Conservation (phyloP, 2,329 filamentous ascomycete genomes). For the Xylaria sp. region DNA sequence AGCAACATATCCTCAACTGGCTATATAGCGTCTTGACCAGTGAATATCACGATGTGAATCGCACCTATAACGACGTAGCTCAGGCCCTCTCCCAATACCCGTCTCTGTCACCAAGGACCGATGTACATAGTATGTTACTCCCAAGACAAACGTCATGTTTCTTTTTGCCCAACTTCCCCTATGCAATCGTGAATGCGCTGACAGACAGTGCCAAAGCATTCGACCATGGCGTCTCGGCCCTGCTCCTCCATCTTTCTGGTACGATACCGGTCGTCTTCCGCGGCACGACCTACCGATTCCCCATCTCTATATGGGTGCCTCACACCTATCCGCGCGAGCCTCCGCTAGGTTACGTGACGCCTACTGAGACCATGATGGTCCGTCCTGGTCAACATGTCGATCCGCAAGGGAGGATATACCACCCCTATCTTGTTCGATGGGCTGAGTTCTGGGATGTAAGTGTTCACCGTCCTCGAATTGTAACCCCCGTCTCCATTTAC, state of each 20-base stretch:
- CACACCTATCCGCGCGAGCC: constrained; percentile 86
- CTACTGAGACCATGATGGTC: constrained; percentile 86
- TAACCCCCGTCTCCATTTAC: neutral
- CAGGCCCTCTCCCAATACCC: constrained; percentile 80
- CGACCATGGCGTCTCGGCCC: constrained; percentile 82
- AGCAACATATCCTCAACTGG: constrained; percentile 92
- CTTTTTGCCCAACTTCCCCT: neutral
- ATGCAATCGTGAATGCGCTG: constrained; percentile 4
- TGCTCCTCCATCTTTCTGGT: constrained; percentile 84
- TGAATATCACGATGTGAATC: constrained; percentile 91
- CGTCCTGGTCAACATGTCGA: constrained; percentile 94
- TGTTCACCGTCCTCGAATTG: constrained; percentile 34
- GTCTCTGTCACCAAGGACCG: constrained; percentile 82
- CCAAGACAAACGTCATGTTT: neutral
- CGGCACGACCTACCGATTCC: constrained; percentile 87
- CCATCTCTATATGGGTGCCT: constrained; percentile 90
- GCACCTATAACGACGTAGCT: constrained; percentile 90
- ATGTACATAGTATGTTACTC: constrained; percentile 81
- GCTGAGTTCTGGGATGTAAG: constrained; percentile 86
- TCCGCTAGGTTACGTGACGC: constrained; percentile 87
- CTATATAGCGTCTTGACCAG: constrained; percentile 88
- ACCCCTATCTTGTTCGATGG: constrained; percentile 94
- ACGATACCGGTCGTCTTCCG: constrained; percentile 92
- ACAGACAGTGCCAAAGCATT: constrained; percentile 66
- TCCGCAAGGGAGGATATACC: constrained; percentile 90